Evolutionary conservation across 2,329 filamentous ascomycete species (phyloP), one percentile per base, ranked within the genome.

Genomic region (Aspergillus neotritici): DNA sequence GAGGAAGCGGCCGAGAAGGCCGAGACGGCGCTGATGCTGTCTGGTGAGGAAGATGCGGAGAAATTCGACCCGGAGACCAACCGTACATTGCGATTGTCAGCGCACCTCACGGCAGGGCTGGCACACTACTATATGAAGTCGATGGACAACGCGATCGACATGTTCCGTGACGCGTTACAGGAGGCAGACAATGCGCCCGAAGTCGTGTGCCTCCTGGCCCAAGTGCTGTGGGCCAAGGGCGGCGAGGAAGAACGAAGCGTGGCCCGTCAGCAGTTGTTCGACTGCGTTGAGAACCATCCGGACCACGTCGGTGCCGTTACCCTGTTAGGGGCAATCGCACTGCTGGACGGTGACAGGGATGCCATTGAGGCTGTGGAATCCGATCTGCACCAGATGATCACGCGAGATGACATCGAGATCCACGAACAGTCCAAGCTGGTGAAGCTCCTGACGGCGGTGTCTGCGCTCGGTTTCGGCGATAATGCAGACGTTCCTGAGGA

Each of bases 181-280:
- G 89, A 94, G 61, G 88, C 86, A 1, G 71, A 79, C 25, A 78
- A 79, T 31, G 82, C 88, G 48, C 85, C 90, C 0, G 89, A 96
- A 58, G 84, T 91, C 1, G 83, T 89, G 0, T 96, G 90, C 58
- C 74, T 96, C 10, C 74, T 97, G 10, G 86, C 90, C 0, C 88
- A 97, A 65, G 86, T 97, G 0, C 76, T 97, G 0, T 98, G 93
- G 91, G 90, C 90, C 0, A 88, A 87, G 51, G 89, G 87, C 7
- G 81, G 82, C 0, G 79, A 84, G 5, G 76, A 82, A 1, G 86
- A 90, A 43, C 80, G 84, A 36, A 80, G 83, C 38, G 81, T 86
- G 48, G 90, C 91, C 12, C 79, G 88, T 3, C 82, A 86, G 40
- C 79, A 87, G 50, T 75, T 98, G 1, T 91, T 95, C 57, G 82